Evolutionary conservation across 371 early-diverging fungal genomes (phyloP), one percentile per base, ranked within the genome.

Genomic region (Saksenaea oblongispora): DNA sequence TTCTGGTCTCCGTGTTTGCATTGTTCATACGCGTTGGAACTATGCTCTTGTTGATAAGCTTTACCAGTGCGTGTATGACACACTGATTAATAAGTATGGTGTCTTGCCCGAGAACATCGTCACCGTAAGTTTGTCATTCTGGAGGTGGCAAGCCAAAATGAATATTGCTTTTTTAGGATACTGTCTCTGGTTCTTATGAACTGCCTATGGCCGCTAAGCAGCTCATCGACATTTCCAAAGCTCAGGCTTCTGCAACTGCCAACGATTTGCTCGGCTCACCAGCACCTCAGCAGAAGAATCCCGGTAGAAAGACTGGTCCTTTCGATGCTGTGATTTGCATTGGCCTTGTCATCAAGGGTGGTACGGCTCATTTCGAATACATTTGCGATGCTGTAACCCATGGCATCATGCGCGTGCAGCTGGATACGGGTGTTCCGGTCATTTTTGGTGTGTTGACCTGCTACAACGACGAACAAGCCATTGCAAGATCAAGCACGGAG

Each of bases 331-430:
- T 89, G n/a, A 93, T 98, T 63, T 88, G 92, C 62, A 89, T 98
- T 67, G 98, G 98, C 44, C 91, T 97, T 26, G 88, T 98, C 57
- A 96, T 98, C 85, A 98, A 97, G 87, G 98, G 98, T 53, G 85
- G 85, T 58, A 98, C 98, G 39, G 94, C 95, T 89, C 98, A 98
- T 69, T 98, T 96, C 84, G 98, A 97, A 76, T 98, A 98, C 75
- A 98, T 98, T 59, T 88, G 92, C 44, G 96, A 96, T 59, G 92
- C 97, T 5, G 91, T 91, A 3, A 87, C 88, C 57, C 92, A 95
- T 35, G 98, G 95, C 1, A 76, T 97, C 35, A 96, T 96, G 94
- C 84, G 90, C 24, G 95, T 97, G 18, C 92, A 94, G 13, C 76
- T 98, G 58, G 95, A 96, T 62, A 86, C 92, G 0, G 86, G 88